Evolutionary conservation across 2,329 filamentous ascomycete genomes (phyloP).

Genomic region (Diaporthe aspalathi): DNA sequence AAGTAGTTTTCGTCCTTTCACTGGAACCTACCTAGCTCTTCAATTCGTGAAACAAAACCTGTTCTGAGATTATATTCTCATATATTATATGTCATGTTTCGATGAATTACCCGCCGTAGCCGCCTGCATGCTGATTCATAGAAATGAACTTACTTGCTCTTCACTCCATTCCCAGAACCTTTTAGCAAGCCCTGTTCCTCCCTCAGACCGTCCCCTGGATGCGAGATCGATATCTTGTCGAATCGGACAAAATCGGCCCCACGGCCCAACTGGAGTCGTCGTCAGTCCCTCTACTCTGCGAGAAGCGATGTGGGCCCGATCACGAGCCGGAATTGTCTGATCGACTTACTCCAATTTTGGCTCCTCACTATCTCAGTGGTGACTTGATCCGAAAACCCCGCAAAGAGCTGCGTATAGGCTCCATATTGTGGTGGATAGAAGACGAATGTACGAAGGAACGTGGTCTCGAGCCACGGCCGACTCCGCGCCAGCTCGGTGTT

Average conservation of each 20-base stretch:
- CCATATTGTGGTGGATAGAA: conserved; percentile 40
- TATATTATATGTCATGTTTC: background rate
- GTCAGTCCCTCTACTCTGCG: background rate
- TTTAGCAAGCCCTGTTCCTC: conserved; percentile 16
- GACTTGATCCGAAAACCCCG: conserved; percentile 47
- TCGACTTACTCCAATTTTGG: conserved; percentile 23
- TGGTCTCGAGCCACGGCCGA: background rate
- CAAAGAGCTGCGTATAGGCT: conserved; percentile 50
- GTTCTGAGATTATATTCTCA: background rate
- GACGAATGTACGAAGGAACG: background rate
- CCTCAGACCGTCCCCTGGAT: conserved; percentile 8
- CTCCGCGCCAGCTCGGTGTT: conserved; percentile 12
- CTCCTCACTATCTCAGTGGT: conserved; percentile 39
- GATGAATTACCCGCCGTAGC: too few species aligned
- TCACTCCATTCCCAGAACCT: conserved; percentile 34
- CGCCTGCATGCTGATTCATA: background rate
- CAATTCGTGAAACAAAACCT: background rate
- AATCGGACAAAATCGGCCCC: conserved; percentile 19
- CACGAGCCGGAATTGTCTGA: too few species aligned
- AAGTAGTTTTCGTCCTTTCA: background rate
- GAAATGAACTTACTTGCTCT: conserved; percentile 17
- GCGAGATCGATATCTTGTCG: conserved; percentile 17
- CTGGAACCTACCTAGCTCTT: background rate
- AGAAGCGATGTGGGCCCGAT: background rate
- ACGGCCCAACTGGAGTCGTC: conserved; percentile 23